Evolutionary conservation across 2,329 filamentous ascomycete genomes (phyloP).

Genomic region (Colletotrichum spaethianum): DNA sequence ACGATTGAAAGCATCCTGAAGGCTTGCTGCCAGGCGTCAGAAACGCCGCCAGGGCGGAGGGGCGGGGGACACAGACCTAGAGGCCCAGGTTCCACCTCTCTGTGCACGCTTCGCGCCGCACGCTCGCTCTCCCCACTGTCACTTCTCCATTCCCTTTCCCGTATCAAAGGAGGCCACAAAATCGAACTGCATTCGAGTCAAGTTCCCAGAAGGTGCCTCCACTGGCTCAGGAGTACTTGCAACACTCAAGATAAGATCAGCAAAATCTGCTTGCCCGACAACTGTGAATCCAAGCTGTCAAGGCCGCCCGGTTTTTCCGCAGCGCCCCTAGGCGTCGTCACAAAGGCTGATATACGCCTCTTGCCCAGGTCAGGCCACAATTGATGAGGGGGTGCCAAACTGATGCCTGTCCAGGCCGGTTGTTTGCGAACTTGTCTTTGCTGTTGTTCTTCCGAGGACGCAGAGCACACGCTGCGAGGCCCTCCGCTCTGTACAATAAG

Average conservation of each 20-base stretch:
- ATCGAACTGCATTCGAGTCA: conserved; percentile 31
- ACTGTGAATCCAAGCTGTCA: background rate
- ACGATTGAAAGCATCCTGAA: background rate
- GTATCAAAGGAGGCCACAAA: conserved; percentile 8
- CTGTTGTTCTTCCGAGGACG: background rate
- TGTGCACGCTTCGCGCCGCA: background rate
- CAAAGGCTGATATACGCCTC: too few species aligned
- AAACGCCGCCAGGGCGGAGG: background rate
- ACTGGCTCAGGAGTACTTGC: background rate
- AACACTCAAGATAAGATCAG: conserved; percentile 24
- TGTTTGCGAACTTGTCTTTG: background rate
- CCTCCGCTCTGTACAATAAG: background rate
- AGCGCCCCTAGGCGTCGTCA: background rate
- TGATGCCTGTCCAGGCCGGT: background rate
- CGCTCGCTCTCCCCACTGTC: conserved; percentile 8
- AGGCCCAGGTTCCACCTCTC: background rate
- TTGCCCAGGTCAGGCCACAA: background rate
- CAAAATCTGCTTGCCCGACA: background rate
- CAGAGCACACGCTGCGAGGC: conserved; percentile 17
- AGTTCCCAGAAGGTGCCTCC: conserved; percentile 25
- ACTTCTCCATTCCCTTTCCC: conserved; percentile 7
- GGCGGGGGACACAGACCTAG: conserved; percentile 11
- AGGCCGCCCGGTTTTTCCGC: background rate
- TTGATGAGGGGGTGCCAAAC: too few species aligned
- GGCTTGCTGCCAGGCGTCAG: background rate